Evolutionary conservation across 305 asterid species (phyloP), one percentile per base, ranked within the genome.

Genomic region (Ajuga reptans): DNA sequence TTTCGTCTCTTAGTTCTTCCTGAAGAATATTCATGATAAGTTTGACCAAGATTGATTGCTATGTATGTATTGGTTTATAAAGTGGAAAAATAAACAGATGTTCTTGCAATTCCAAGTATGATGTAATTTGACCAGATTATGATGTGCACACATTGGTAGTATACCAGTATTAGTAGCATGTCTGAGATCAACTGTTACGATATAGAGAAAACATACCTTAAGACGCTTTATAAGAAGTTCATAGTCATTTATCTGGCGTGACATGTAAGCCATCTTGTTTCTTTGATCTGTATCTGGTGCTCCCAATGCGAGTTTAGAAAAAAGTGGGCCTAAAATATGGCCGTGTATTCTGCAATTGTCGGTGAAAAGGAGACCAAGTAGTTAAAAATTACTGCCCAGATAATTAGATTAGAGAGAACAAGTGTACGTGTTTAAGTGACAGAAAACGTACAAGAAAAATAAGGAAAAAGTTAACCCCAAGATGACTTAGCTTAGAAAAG

Each of bases 1-100:
- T 90, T 79, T 86, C 91, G 52, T 54, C 83, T 79, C 83, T 83
- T 53, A 88, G 64, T 65, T 90, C 88, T 73, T 82, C 92, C 97
- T 92, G 79, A 47, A 59, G 73, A 75, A 73, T 61, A 70, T 50
- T 31, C 69, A 21, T 46, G 47, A 64, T 27, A 75, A 72, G 49
- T 59, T 59, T 56, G 65, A 1, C 45, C 78, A 33, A 42, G n/a
- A 42, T 29, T 61, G 47, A 36, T 42, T 7, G 64, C 64, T 42
- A 49, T 42, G 57, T 9, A 64, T 29, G 49, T 56, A 72, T 11
- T 43, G 21, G 66, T 42, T 52, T 14, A 61, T 39, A 43, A 69
- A 68, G 17, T 16, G 11, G 21, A 39, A 53, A 24, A 10, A 47
- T 53, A 47, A 24, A 29, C 11, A 29, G 21, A 63, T 29, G 29